Evolutionary conservation across 257 asterid genomes (phyloP).

Genomic region (Nicotiana otophora): DNA sequence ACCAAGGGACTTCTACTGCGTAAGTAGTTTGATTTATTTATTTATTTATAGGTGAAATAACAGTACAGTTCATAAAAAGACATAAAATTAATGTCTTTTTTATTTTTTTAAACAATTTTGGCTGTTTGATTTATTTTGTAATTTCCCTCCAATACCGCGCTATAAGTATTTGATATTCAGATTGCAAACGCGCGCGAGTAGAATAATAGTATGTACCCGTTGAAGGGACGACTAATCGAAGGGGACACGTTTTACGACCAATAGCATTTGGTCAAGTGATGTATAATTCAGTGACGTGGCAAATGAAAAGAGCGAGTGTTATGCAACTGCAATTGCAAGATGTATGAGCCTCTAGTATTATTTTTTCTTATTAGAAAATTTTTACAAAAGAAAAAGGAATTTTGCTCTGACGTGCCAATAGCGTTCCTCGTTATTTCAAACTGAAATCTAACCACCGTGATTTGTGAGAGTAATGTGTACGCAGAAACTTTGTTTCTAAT

Average conservation of each 20-base stretch:
- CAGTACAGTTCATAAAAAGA: not conserved
- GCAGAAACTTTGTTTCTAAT: too few species aligned
- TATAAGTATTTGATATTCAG: not conserved
- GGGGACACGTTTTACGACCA: not conserved
- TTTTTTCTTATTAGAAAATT: not conserved
- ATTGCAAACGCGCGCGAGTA: not conserved
- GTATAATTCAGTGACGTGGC: not conserved
- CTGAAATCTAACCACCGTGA: too few species aligned
- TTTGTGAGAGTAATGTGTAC: too few species aligned
- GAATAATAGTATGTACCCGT: not conserved
- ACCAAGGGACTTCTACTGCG: not conserved
- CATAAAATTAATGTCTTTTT: not conserved
- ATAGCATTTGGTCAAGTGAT: not conserved
- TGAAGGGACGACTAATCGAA: not conserved
- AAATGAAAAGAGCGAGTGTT: not conserved
- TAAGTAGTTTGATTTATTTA: not conserved
- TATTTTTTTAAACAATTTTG: not conserved
- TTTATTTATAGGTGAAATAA: not conserved
- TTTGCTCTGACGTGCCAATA: too few species aligned
- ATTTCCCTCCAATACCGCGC: conserved; percentile 5
- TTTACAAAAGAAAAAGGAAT: too few species aligned
- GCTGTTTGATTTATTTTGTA: not conserved
- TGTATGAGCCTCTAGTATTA: not conserved
- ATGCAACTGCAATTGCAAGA: not conserved
- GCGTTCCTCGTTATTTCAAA: too few species aligned